Evolutionary conservation across 164 flowering plant species (phyloP).

Genomic region (Hamamelis virginiana): DNA sequence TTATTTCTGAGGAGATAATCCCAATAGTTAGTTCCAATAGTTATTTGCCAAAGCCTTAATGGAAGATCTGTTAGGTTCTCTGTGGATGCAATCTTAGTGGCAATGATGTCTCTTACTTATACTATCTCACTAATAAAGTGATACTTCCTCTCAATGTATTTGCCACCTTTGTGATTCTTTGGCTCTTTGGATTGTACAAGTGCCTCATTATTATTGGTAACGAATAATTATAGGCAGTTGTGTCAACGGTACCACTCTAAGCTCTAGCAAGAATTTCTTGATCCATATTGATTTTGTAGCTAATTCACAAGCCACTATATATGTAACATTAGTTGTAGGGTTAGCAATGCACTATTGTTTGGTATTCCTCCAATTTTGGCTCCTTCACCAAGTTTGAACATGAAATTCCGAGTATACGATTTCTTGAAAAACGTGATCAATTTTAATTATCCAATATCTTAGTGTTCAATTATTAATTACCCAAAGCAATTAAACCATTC

Average conservation of each 20-base stretch:
- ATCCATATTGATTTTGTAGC: not conserved
- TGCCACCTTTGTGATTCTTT: not conserved
- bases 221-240: not conserved
- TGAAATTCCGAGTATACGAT: no score
- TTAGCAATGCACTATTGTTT: not conserved
- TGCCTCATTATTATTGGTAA: not conserved
- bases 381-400: not conserved
- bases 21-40: no score
- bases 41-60: no score
- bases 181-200: not conserved
- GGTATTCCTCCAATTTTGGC: constrained; percentile 1
- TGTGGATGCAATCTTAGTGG: not conserved
- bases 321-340: not conserved
- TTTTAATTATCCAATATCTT: no score
- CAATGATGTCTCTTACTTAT: not conserved
- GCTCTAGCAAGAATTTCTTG: not conserved
- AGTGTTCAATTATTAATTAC: no score
- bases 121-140: not conserved
- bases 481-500: no score
- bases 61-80: not conserved
- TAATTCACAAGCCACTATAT: not conserved
- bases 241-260: not conserved
- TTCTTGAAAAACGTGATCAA: no score
- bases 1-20: no score
- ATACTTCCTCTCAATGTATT: not conserved